Percentiles rank a stretch among this genome's conserved stretches.
Evolutionary conservation across 1,284 basidiomycete genomes (phyloP).

Genomic region (Jaminaea rosea): DNA sequence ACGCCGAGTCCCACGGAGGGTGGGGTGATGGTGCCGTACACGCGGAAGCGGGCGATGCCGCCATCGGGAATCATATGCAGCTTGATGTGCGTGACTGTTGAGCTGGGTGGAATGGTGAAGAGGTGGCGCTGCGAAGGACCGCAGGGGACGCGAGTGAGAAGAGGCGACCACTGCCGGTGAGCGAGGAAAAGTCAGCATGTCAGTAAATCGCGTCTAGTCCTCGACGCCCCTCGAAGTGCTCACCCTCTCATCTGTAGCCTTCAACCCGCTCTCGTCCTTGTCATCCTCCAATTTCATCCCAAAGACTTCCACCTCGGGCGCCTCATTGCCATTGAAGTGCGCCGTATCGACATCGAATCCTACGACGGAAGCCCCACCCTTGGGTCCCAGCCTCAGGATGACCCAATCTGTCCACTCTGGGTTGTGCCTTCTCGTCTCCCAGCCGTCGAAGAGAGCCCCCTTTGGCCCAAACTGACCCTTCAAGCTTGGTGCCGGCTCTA

Average conservation of each 20-base stretch:
- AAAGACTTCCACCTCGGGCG: constrained; percentile 31
- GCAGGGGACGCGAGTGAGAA: constrained; percentile 34
- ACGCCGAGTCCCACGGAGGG: constrained; percentile 45
- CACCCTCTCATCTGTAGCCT: not conserved
- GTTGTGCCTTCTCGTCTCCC: constrained; percentile 88
- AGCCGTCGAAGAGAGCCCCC: constrained; percentile 86
- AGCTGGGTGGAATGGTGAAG: constrained; percentile 58
- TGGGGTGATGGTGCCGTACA: constrained; percentile 37
- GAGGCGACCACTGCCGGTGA: constrained; percentile 22
- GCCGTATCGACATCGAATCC: constrained; percentile 92
- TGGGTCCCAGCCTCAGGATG: constrained; percentile 77
- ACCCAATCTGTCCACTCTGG: constrained; percentile 73
- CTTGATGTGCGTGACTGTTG: constrained; percentile 68
- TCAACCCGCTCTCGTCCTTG: constrained; percentile 18
- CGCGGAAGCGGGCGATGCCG: constrained; percentile 54
- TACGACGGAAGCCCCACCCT: constrained; percentile 57
- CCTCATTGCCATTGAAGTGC: constrained; percentile 92
- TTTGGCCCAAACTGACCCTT: constrained; percentile 90
- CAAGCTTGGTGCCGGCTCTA: constrained; percentile 51
- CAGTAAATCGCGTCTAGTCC: not conserved
- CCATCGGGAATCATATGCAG: constrained; percentile 95
- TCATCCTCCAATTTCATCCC: constrained; percentile 17
- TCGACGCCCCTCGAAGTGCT: not conserved
- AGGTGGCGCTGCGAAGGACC: constrained; percentile 78
- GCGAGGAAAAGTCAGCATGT: not conserved